Evolutionary conservation across 768 basidiomycete species (phyloP).

Genomic region (Pleurotus salmoneostramineus): DNA sequence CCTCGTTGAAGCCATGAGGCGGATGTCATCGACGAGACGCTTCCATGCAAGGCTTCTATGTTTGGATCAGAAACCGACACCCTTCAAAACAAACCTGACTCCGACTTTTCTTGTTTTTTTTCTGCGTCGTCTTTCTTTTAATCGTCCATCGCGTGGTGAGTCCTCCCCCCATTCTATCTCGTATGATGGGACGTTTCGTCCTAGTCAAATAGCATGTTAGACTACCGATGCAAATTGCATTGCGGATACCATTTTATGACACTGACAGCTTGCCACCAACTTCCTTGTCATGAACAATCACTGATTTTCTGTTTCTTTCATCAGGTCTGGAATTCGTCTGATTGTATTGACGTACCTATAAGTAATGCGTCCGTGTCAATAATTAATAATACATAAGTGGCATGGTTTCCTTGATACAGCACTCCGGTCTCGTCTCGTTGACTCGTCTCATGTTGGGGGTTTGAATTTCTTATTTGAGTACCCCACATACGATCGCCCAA

Average conservation of each 20-base stretch:
- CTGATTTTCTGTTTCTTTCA: no score
- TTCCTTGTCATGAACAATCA: neutral
- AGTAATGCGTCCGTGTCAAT: neutral
- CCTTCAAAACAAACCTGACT: neutral
- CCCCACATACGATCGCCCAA: slow-evolving; percentile 46
- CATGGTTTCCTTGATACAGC: neutral
- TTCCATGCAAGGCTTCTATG: slow-evolving; percentile 8
- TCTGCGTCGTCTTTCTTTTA: neutral
- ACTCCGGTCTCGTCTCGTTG: neutral
- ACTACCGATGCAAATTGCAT: slow-evolving; percentile 40
- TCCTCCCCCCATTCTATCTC: slow-evolving; percentile 2
- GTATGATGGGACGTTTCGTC: slow-evolving; percentile 36
- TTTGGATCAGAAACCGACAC: neutral
- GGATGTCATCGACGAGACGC: slow-evolving; percentile 1
- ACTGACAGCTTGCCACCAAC: slow-evolving; percentile 7
- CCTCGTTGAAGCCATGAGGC: slow-evolving; percentile 44
- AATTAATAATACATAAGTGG: neutral
- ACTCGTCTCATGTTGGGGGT: slow-evolving; percentile 31
- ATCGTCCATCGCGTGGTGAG: neutral
- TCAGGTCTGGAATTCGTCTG: no score
- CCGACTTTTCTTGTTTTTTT: neutral
- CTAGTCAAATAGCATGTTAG: slow-evolving; percentile 48
- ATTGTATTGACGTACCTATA: neutral
- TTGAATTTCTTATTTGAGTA: slow-evolving; percentile 75
- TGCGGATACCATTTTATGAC: slow-evolving; percentile 35